phyloP scores from a whole-genome alignment of 164 flowering plant genomes.

The Nymphaea colorata region DNA sequence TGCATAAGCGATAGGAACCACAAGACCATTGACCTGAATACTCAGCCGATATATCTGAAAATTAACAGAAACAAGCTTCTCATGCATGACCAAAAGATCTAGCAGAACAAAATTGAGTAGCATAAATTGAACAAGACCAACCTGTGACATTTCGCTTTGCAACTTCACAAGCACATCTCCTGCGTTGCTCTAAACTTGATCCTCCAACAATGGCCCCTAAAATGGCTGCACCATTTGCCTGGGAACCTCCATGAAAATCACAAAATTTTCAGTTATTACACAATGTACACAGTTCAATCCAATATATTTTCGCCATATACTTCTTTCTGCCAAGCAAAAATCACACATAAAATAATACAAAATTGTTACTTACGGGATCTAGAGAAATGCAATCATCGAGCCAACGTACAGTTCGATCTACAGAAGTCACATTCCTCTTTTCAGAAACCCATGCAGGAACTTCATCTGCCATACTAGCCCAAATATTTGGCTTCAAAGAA shows the following conservation, averaged over 20 bases:
- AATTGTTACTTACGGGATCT: conserved; percentile 21
- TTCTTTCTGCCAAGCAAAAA: not conserved
- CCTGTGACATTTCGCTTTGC: conserved; percentile 62
- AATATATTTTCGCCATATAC: no score
- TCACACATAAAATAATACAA: not conserved
- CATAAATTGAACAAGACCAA: conserved; percentile 7
- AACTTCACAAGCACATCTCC: conserved; percentile 64
- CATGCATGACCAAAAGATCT: not conserved
- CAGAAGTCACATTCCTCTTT: conserved; percentile 68
- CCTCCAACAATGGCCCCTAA: conserved; percentile 94
- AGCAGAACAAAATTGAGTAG: not conserved
- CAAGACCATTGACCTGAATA: no score
- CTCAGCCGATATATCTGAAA: no score
- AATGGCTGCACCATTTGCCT: conserved; percentile 20
- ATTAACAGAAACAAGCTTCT: not conserved
- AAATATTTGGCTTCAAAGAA: conserved; percentile 59
- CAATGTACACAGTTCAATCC: not conserved
- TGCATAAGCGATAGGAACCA: conserved; percentile 12
- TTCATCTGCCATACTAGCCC: conserved; percentile 84
- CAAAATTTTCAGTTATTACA: not conserved
- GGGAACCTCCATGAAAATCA: not conserved
- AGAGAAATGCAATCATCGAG: conserved; percentile 71
- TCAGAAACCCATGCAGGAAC: conserved; percentile 73
- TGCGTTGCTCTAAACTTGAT: conserved; percentile 43
- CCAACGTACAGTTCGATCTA: conserved; percentile 79